Evolutionary conservation across 2,329 filamentous ascomycete species (phyloP).

Genomic region (Albifimbria verrucaria): DNA sequence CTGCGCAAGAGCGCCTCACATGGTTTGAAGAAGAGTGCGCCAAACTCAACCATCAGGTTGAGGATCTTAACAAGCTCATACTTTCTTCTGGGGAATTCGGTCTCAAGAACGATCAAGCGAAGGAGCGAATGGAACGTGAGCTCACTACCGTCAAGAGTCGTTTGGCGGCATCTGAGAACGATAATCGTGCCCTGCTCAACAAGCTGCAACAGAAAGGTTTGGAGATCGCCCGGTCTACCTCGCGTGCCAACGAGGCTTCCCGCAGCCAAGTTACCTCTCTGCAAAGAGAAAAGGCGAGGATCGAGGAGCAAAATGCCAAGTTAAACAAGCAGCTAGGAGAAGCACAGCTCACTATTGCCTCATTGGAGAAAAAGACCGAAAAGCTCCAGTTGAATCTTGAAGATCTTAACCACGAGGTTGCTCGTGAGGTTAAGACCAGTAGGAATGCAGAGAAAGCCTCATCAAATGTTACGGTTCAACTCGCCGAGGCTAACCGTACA

Average conservation of each 20-base stretch:
- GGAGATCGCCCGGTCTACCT: constrained; percentile 88
- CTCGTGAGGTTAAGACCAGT: constrained; percentile 83
- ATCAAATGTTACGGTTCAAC: constrained; percentile 74
- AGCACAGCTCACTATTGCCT: constrained; percentile 75
- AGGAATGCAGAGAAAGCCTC: constrained; percentile 87
- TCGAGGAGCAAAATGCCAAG: constrained; percentile 79
- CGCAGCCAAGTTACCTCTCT: constrained; percentile 72
- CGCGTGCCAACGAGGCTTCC: constrained; percentile 79
- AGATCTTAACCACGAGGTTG: constrained; percentile 88
- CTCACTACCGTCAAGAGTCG: constrained; percentile 87
- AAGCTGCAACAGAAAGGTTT: constrained; percentile 97
- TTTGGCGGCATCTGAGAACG: constrained; percentile 88
- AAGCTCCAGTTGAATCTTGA: constrained; percentile 86
- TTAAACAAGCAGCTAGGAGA: constrained; percentile 84
- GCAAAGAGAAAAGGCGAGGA: constrained; percentile 76
- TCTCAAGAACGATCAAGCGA: constrained; percentile 86
- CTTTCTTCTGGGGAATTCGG: constrained; percentile 87
- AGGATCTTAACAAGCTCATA: constrained; percentile 82
- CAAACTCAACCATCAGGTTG: constrained; percentile 74
- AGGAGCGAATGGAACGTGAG: constrained; percentile 88
- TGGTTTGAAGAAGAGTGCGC: constrained; percentile 78
- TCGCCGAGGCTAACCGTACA: constrained; percentile 85
- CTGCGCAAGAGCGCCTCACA: constrained; percentile 69
- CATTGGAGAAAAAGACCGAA: constrained; percentile 90
- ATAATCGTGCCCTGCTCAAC: constrained; percentile 91